These are phyloP conservation scores for Sechiopsis laciniata DNA, from an alignment of 306 rosid species.

Conservation along the genomic window DNA sequence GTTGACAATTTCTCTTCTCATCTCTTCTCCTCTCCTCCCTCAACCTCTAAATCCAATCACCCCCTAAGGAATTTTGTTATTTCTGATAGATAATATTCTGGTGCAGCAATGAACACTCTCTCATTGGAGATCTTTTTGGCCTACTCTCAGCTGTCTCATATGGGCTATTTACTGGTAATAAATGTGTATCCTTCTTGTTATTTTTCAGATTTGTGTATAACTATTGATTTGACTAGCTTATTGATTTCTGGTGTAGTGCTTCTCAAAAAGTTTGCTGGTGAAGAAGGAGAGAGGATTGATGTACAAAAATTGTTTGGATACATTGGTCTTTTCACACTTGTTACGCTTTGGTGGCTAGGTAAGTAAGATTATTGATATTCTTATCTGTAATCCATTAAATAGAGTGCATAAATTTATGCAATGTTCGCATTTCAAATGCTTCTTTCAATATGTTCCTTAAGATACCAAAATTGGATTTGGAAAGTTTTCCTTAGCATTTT, in stretches of 20 bases:
- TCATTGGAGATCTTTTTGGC: constrained; percentile 85
- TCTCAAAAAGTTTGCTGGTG: constrained; percentile 75
- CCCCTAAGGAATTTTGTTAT: constrained; percentile 31
- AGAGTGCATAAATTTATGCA: neutral
- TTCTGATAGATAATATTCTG: constrained; percentile 47
- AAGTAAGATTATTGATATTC: constrained; percentile 29
- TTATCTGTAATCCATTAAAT: constrained; percentile 18
- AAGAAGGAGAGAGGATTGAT: constrained; percentile 83
- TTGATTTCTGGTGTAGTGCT: constrained; percentile 50
- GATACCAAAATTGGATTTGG: neutral
- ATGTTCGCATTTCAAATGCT: constrained; percentile 14
- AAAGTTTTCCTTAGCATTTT: neutral
- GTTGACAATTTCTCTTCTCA: too few relatives aligned
- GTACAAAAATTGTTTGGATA: constrained; percentile 97
- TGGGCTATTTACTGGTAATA: constrained; percentile 82
- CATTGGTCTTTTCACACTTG: constrained; percentile 82
- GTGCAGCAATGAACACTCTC: constrained; percentile 70
- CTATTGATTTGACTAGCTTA: constrained; percentile 18
- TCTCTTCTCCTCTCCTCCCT: too few relatives aligned
- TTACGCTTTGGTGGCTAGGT: constrained; percentile 93
- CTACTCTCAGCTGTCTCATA: constrained; percentile 87
- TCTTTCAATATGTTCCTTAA: neutral
- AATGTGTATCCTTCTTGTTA: constrained; percentile 10
- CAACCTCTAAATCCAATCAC: too few relatives aligned
- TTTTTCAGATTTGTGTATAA: constrained; percentile 4